These are phyloP conservation scores for Acanthamoeba castellanii DNA, from an alignment of 208 protist genomes.

Conservation along the genomic window DNA sequence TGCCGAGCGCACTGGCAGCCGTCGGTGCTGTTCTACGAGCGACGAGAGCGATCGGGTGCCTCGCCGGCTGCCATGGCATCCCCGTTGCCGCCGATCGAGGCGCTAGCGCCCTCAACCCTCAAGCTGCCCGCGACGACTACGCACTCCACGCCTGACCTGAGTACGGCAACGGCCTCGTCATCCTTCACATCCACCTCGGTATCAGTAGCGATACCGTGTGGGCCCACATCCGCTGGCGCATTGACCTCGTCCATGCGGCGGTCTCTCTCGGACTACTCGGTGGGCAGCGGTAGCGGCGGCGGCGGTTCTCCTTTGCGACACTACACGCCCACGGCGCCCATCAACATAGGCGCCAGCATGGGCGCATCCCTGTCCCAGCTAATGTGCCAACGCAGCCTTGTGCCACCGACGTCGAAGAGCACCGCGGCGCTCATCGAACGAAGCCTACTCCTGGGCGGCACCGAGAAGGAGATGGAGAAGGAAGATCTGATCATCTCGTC, in stretches of 20 bases:
- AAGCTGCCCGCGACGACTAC: background rate
- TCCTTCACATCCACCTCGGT: slow-evolving; percentile 38
- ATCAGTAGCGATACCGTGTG: background rate
- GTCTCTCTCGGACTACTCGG: background rate
- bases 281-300: background rate
- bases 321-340: slow-evolving; percentile 44
- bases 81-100: background rate
- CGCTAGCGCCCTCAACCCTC: background rate
- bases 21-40: slow-evolving; percentile 50
- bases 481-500: slow-evolving; percentile 52
- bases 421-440: background rate
- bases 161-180: background rate
- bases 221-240: too few species aligned
- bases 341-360: slow-evolving; percentile 24
- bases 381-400: background rate
- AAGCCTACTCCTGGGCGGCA: background rate
- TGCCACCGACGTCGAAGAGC: background rate
- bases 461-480: slow-evolving; percentile 39
- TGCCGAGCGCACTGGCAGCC: slow-evolving; percentile 66
- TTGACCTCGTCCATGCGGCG: background rate
- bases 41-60: background rate
- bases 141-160: background rate
- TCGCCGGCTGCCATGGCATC: background rate
- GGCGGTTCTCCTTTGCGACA: background rate
- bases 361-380: slow-evolving; percentile 3